These are phyloP conservation scores for Lobosporangium transversale DNA, from an alignment of 192 early-diverging fungal genomes.

Conservation along the genomic window DNA sequence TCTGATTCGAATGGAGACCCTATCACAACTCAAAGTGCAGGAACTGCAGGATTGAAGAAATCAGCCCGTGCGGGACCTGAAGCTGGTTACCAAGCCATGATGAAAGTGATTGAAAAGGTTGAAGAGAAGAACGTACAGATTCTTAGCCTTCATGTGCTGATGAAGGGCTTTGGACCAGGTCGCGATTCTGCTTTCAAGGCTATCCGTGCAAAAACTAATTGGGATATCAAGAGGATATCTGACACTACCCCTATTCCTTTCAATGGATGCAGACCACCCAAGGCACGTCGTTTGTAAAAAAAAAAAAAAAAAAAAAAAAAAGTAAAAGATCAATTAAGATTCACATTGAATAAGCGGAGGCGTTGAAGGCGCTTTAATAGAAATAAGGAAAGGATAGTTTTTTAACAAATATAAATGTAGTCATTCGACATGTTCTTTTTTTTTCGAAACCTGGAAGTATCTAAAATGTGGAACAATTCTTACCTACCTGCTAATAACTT, in stretches of 20 bases:
- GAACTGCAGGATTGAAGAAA: conserved; percentile 88
- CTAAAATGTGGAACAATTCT: no score
- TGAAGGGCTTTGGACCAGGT: conserved; percentile 93
- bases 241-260: conserved; percentile 93
- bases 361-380: no score
- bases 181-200: conserved; percentile 93
- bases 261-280: conserved; percentile 91
- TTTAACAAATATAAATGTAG: no score
- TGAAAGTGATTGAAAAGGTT: conserved; percentile 73
- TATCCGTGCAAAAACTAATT: conserved; percentile 74
- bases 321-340: no score
- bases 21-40: conserved; percentile 80
- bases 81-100: conserved; percentile 90
- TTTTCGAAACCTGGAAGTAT: no score
- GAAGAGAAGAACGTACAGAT: conserved; percentile 74
- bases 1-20: conserved; percentile 75
- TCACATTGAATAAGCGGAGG: no score
- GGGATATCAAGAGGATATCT: conserved; percentile 79
- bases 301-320: not conserved
- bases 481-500: no score
- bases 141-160: conserved; percentile 74
- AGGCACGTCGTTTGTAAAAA: conserved; percentile 83
- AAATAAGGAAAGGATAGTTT: not conserved
- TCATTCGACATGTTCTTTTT: no score
- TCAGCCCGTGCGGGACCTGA: conserved; percentile 88